A percentile compares a stretch with the other conserved stretches of the same genome.
These are phyloP conservation scores for Chlorella sp. DNA, from an alignment of 139 green algal genomes.

Conservation along the genomic window DNA sequence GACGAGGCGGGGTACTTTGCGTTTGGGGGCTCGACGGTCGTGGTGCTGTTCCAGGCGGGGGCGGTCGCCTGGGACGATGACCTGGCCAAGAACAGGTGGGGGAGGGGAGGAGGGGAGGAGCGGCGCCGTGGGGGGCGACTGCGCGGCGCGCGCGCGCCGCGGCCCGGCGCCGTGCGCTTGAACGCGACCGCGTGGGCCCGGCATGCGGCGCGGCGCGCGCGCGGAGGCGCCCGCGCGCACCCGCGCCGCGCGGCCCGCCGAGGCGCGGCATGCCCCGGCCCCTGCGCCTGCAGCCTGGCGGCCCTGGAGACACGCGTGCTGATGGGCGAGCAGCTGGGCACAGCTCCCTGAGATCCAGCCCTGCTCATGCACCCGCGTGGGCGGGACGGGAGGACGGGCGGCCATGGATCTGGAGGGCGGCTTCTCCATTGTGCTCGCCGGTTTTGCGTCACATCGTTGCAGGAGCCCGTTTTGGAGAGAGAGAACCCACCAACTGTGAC, in stretches of 20 bases:
- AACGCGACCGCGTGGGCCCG: background rate
- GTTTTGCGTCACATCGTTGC: too few species aligned
- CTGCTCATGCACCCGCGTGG: too few species aligned
- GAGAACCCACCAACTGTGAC: too few species aligned
- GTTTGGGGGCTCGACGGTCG: conserved; percentile 52
- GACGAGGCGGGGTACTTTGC: conserved; percentile 59
- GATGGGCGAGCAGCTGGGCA: conserved; percentile 51
- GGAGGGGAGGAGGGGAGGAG: background rate
- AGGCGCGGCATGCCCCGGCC: background rate
- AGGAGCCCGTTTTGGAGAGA: too few species aligned
- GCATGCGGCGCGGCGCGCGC: background rate
- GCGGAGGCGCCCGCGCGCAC: background rate
- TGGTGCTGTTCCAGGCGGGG: conserved; percentile 40
- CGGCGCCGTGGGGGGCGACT: background rate
- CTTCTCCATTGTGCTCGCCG: too few species aligned
- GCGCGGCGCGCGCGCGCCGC: background rate
- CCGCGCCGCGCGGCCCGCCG: background rate
- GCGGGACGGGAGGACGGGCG: too few species aligned
- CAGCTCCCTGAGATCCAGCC: too few species aligned
- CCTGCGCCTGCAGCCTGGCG: conserved; percentile 16
- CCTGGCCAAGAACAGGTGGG: conserved; percentile 42
- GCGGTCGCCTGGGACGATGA: conserved; percentile 41
- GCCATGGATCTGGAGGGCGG: too few species aligned
- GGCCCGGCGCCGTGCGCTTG: background rate
- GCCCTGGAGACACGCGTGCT: conserved; percentile 52